These are phyloP conservation scores for Kwoniella europaea DNA, from an alignment of 768 basidiomycete genomes.

Conservation along the genomic window DNA sequence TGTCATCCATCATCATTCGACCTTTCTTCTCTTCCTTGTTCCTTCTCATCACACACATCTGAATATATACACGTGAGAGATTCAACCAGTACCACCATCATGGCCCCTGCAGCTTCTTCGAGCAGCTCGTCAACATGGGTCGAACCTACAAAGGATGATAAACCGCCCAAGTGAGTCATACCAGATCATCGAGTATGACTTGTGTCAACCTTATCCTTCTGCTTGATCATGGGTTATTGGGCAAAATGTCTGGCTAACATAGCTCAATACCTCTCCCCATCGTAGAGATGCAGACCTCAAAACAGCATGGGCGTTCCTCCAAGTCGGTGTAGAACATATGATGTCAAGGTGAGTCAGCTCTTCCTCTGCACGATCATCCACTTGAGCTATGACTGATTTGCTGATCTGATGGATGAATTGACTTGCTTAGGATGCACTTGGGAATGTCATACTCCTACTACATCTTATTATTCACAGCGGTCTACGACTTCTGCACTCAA, in stretches of 20 bases:
- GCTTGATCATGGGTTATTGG: background rate
- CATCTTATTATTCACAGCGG: slow-evolving; percentile 76
- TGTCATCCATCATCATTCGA: background rate
- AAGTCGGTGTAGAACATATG: slow-evolving; percentile 63
- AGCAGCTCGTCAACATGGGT: slow-evolving; percentile 31
- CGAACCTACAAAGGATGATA: slow-evolving; percentile 52
- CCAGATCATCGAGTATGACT: background rate
- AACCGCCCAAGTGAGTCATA: slow-evolving; percentile 47
- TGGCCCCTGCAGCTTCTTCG: slow-evolving; percentile 18
- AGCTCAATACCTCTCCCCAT: slow-evolving; percentile 3
- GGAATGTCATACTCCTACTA: slow-evolving; percentile 59
- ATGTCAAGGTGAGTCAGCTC: slow-evolving; percentile 57
- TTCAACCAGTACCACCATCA: slow-evolving; percentile 4
- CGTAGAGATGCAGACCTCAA: slow-evolving; percentile 47
- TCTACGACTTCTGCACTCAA: slow-evolving; percentile 90
- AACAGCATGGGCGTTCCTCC: slow-evolving; percentile 58
- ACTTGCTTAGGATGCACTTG: slow-evolving; percentile 44
- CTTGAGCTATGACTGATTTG: background rate
- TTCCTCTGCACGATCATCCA: background rate
- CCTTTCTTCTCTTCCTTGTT: slow-evolving; percentile 4
- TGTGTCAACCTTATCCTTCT: background rate
- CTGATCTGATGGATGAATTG: background rate
- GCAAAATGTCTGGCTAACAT: background rate
- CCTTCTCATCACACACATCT: slow-evolving; percentile 8
- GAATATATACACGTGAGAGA: background rate